Evolutionary conservation across 2,329 filamentous ascomycete species (phyloP), one percentile per base, ranked within the genome.

Genomic region (Podosphaera xanthii): DNA sequence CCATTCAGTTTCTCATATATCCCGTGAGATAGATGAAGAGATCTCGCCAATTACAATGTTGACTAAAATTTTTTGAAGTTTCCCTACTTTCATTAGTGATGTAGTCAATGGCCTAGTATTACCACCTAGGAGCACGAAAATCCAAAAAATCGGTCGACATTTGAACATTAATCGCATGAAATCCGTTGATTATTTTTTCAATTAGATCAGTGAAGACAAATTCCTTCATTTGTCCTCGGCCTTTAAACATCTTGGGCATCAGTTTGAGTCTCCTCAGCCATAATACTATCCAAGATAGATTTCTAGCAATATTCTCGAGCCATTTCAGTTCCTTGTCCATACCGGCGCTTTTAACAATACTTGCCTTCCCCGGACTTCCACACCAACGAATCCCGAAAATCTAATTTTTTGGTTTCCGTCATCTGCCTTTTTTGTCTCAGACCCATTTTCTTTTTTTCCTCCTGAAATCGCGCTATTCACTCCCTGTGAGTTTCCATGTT

Each of bases 321-420:
- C n/a, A 12, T 44, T 44, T 44, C 40, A 44, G 40, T 14, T 44
- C 9, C 40, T 2, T 44, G 5, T 44, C 81, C 81, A 91, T 38
- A 90, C 82, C 12, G 86, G 85, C 30, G 86, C 83, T 72, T 88
- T 88, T 62, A 81, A 73, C 65, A 91, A 72, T 55, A 89, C 82
- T 70, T 86, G 86, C 61, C 85, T 79, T 31, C 85, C 84, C 62
- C 84, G 75, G 6, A 91, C 85, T 71, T 90, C 86, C 38, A 89
- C 62, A 9, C 62, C 79, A 60, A 89, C 71, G 69, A 90, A 91
- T 4, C 82, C 84, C 1, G 86, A 82, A 69, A 90, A 85, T 49
- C 86, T 80, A 59, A 91, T 80, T 64, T 79, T 82, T 60, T 70
- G 65, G 57, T 63, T 58, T 42, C 66, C 65, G 62, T 70, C 67